Base-by-base conservation (phyloP, 176 grass and related monocot genomes). In the Oryza meyeriana region DNA sequence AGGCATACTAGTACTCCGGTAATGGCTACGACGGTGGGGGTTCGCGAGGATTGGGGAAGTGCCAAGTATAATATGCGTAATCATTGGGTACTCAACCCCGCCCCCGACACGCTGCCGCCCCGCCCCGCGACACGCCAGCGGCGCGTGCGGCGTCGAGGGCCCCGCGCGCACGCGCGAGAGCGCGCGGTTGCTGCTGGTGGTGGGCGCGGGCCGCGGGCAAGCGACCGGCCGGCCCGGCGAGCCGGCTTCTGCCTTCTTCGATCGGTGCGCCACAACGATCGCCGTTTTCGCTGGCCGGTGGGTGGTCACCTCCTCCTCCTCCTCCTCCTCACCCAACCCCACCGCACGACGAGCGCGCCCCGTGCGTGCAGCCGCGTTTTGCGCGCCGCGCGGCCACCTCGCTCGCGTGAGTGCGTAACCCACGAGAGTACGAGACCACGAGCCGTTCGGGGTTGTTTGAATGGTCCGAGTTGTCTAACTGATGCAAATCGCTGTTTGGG, bases 1-100 rank as follows among this genome's bases (percentile, higher is more conserved):
- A 18, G 31, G 12, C 39, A 10, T 3, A 6, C 4, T 2, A n/a
- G 39, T 44, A 0, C 20, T 22, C 6, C 13, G 26, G 36, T 2
- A 12, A 12, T 42, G 40, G 40, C 40, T 42, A 12, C 40, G 8
- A 12, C 42, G 12, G 2, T 12, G 40, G 40, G 12, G 11, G 40
- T n/a, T 7, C 18, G 38, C 6, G 14, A 52, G 81, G 35, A 34
- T 5, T 1, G 27, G 11, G 22, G 35, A 11, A 76, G 25, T 2
- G n/a, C 0, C 0, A 35, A 29, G 69, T 84, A 84, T 24, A 79
- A 69, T 80, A 79, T 30, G 38, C 17, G 1, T 64, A 80, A 89
- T 89, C 82, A 89, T 89, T 85, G 81, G 82, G 82, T 58, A 85
- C 82, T 89, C 77, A 76, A 80, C 81, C 52, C 69, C 8, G 40